Conservation (phyloP, 2,329 filamentous ascomycete genomes). For the Ascochyta fabae region DNA sequence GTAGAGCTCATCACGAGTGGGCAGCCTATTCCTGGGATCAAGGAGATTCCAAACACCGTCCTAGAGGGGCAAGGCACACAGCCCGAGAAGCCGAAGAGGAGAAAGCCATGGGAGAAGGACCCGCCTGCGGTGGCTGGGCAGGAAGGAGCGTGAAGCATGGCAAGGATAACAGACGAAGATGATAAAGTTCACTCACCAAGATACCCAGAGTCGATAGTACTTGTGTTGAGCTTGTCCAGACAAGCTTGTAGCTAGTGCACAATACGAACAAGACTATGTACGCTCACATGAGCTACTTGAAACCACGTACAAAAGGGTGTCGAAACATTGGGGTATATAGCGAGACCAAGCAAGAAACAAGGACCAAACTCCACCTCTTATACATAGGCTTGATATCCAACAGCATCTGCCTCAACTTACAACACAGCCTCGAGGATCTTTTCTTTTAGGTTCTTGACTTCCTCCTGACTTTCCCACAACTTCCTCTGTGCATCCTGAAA, state of each 20-base stretch:
- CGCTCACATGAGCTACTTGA: background rate
- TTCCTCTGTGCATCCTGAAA: conserved; percentile 43
- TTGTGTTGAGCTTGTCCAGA: conserved; percentile 10
- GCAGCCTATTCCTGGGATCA: conserved; percentile 84
- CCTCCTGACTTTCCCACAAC: conserved; percentile 46
- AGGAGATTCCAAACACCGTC: conserved; percentile 82
- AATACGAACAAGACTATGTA: background rate
- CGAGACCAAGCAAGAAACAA: conserved; percentile 21
- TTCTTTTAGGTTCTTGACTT: conserved; percentile 44
- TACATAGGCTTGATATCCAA: background rate
- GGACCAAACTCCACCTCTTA: conserved; percentile 11
- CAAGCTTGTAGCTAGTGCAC: conserved; percentile 1
- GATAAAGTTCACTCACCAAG: background rate
- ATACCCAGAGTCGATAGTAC: background rate
- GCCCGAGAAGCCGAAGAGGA: conserved; percentile 60
- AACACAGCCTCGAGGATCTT: conserved; percentile 50
- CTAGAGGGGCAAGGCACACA: conserved; percentile 71
- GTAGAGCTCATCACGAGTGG: conserved; percentile 84
- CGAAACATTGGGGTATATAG: conserved; percentile 38
- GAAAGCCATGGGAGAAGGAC: conserved; percentile 82
- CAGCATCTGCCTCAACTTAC: conserved; percentile 16
- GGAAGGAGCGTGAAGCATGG: background rate
- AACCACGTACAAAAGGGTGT: conserved; percentile 14
- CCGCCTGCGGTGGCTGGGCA: conserved; percentile 20
- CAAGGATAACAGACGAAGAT: background rate